Evolutionary conservation across 148 eudicot species (phyloP).

Genomic region (Vaccinium myrtillus): DNA sequence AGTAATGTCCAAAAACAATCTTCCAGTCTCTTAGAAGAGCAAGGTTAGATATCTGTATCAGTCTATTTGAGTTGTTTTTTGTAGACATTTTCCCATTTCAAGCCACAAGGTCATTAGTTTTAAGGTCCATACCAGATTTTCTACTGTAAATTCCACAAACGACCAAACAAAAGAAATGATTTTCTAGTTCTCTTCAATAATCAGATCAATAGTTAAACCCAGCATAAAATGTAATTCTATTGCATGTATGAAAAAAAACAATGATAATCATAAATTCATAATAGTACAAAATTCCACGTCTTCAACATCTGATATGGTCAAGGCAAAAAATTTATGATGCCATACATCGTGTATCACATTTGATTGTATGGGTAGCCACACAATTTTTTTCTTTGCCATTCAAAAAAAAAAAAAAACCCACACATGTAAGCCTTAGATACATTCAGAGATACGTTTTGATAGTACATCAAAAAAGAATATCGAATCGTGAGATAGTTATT

Average conservation of each 20-base stretch:
- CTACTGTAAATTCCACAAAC: neutral
- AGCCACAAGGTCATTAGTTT: neutral
- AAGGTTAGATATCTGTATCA: neutral
- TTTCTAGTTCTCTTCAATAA: neutral
- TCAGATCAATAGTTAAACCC: neutral
- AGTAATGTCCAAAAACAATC: neutral
- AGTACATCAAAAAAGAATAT: neutral
- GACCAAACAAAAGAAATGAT: neutral
- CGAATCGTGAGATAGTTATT: neutral
- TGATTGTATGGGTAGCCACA: neutral
- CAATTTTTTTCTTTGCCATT: neutral
- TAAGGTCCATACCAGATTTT: neutral
- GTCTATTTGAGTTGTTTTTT: neutral
- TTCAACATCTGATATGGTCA: neutral
- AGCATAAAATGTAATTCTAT: neutral
- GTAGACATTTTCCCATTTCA: neutral
- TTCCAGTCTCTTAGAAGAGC: neutral
- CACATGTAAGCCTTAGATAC: neutral
- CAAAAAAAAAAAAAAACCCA: neutral
- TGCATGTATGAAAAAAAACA: neutral
- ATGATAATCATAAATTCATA: neutral
- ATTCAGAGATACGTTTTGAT: neutral
- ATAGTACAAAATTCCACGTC: neutral
- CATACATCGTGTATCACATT: neutral
- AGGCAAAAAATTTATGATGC: neutral